A percentile compares a stretch with the other conserved stretches of the same genome.
These are phyloP conservation scores for Colletotrichum theobromicola DNA, from an alignment of 2,329 filamentous ascomycete species.

Conservation along the genomic window DNA sequence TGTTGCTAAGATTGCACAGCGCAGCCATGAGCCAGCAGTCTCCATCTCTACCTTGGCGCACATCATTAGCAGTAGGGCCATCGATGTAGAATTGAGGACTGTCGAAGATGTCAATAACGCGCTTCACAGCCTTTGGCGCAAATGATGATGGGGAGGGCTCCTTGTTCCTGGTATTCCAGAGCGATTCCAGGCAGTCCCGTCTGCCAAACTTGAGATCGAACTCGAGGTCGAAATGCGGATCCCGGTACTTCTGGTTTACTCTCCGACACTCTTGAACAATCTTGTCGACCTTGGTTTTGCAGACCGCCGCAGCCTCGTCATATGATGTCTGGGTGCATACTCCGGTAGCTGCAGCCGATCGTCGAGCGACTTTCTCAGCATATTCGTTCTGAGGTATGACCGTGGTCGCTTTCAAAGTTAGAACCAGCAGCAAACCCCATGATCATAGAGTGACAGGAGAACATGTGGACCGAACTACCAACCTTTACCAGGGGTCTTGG, in stretches of 20 bases:
- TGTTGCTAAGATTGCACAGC: constrained; percentile 77
- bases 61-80: constrained; percentile 76
- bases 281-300: constrained; percentile 67
- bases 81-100: constrained; percentile 79
- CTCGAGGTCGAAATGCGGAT: constrained; percentile 88
- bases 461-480: constrained; percentile 5
- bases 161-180: constrained; percentile 37
- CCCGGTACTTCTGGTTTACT: constrained; percentile 84
- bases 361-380: constrained; percentile 63
- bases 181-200: constrained; percentile 54
- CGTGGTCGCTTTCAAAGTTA: constrained; percentile 59
- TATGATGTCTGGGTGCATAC: constrained; percentile 67
- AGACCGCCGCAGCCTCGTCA: constrained; percentile 73
- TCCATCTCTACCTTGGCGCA: constrained; percentile 78
- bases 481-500: constrained; percentile 74
- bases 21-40: constrained; percentile 90
- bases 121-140: constrained; percentile 63
- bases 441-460: neutral
- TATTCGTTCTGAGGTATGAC: constrained; percentile 74
- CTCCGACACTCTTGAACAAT: constrained; percentile 72
- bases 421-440: neutral
- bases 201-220: constrained; percentile 69
- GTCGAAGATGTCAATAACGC: constrained; percentile 78
- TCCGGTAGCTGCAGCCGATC: constrained; percentile 51
- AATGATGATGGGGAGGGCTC: constrained; percentile 32